Evolutionary conservation across 495 filamentous ascomycete genomes (phyloP).

Genomic region (Gamarada debralockiae): DNA sequence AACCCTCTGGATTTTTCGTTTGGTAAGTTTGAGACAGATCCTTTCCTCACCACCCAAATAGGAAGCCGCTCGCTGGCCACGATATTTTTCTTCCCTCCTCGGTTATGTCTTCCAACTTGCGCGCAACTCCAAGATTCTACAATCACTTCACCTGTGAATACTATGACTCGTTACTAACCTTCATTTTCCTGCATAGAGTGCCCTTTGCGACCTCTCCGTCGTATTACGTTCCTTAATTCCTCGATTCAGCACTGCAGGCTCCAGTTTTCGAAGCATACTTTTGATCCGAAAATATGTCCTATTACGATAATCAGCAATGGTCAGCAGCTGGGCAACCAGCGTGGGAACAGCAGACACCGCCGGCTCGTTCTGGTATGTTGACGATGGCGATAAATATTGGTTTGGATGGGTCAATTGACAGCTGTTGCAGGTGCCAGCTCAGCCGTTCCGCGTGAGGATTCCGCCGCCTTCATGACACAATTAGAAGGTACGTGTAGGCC

Average conservation of each 20-base stretch:
- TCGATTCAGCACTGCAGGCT: slow-evolving; percentile 26
- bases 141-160: neutral
- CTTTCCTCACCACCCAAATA: neutral
- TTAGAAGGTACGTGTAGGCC: slow-evolving; percentile 73
- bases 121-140: slow-evolving; percentile 6
- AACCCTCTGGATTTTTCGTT: slow-evolving; percentile 24
- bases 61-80: neutral
- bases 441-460: slow-evolving; percentile 71
- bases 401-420: slow-evolving; percentile 31
- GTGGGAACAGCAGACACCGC: slow-evolving; percentile 84
- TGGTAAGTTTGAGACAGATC: slow-evolving; percentile 13
- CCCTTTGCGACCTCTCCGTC: slow-evolving; percentile 17
- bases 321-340: slow-evolving; percentile 58
- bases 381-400: no score
- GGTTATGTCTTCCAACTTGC: slow-evolving; percentile 14
- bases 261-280: slow-evolving; percentile 23
- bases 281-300: slow-evolving; percentile 58
- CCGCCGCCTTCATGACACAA: slow-evolving; percentile 78
- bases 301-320: slow-evolving; percentile 88
- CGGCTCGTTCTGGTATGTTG: slow-evolving; percentile 76
- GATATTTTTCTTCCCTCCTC: slow-evolving; percentile 18
- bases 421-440: slow-evolving; percentile 65
- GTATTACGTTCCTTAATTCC: slow-evolving; percentile 23
- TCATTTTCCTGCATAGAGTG: slow-evolving; percentile 2
- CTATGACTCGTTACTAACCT: neutral